phyloP scores from a whole-genome alignment of 2,329 filamentous ascomycete genomes.

The Elsinoe fawcettii region DNA sequence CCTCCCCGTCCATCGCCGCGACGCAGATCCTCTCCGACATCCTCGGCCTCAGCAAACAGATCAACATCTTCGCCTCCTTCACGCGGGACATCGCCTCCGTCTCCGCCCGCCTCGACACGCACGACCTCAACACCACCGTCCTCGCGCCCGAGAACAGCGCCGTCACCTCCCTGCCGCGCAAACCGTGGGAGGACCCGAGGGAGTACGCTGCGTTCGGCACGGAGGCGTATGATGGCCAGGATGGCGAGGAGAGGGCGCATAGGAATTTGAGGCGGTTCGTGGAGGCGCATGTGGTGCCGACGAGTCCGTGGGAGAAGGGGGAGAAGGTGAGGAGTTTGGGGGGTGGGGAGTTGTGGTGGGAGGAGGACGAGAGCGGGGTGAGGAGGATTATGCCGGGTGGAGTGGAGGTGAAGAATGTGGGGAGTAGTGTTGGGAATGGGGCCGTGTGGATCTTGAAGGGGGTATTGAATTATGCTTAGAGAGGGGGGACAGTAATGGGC shows the following conservation, averaged over 20 bases:
- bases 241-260: constrained; percentile 67
- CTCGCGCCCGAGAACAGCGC: constrained; percentile 80
- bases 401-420: constrained; percentile 67
- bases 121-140: constrained; percentile 65
- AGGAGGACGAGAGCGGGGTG: constrained; percentile 57
- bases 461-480: constrained; percentile 47
- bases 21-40: constrained; percentile 66
- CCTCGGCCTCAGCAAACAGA: constrained; percentile 66
- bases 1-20: constrained; percentile 16
- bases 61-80: constrained; percentile 79
- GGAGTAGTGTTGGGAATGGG: constrained; percentile 73
- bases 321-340: constrained; percentile 60
- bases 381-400: constrained; percentile 69
- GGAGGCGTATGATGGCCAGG: constrained; percentile 65
- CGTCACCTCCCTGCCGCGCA: constrained; percentile 68
- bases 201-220: constrained; percentile 63
- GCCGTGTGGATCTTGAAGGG: constrained; percentile 72
- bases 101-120: constrained; percentile 59
- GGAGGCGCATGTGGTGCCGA: constrained; percentile 71
- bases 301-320: constrained; percentile 65
- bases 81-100: constrained; percentile 67
- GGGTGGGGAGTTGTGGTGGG: constrained; percentile 75
- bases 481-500: neutral
- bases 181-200: constrained; percentile 73
- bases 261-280: constrained; percentile 74